Percentiles rank a stretch among this genome's conserved stretches.
These are phyloP conservation scores for Fragaria vesca DNA, from an alignment of 306 rosid genomes.

Conservation along the genomic window DNA sequence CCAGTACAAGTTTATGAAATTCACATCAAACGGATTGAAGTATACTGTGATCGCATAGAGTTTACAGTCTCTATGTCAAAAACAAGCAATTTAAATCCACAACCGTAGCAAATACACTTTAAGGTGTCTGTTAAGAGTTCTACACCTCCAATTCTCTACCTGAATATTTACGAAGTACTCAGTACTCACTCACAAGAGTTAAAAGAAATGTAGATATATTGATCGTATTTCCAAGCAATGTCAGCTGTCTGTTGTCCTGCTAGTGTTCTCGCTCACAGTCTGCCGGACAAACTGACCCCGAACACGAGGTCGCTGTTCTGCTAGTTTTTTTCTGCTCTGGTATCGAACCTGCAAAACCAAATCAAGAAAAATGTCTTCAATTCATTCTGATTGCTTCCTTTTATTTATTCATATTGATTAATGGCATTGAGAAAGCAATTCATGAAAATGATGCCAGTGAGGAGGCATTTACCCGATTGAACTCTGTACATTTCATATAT, in stretches of 20 bases:
- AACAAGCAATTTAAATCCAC: constrained; percentile 12
- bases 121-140: constrained; percentile 2
- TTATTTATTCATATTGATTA: not conserved
- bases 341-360: constrained; percentile 57
- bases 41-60: not conserved
- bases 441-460: not conserved
- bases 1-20: not conserved
- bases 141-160: constrained; percentile 5
- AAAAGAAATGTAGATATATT: not conserved
- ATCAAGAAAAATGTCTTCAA: not conserved
- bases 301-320: constrained; percentile 71
- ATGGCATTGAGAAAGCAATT: not conserved
- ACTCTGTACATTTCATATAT: not conserved
- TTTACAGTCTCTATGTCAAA: not conserved
- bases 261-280: constrained; percentile 42
- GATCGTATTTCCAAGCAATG: constrained; percentile 1
- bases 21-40: not conserved
- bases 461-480: not conserved
- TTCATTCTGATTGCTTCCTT: not conserved
- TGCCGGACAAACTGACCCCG: constrained; percentile 72
- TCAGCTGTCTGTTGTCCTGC: constrained; percentile 55
- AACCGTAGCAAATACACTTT: not conserved
- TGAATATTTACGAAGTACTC: not conserved
- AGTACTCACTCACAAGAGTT: not conserved
- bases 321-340: constrained; percentile 66